Conservation (phyloP, 345 rosid species). For the Acer negundo region DNA sequence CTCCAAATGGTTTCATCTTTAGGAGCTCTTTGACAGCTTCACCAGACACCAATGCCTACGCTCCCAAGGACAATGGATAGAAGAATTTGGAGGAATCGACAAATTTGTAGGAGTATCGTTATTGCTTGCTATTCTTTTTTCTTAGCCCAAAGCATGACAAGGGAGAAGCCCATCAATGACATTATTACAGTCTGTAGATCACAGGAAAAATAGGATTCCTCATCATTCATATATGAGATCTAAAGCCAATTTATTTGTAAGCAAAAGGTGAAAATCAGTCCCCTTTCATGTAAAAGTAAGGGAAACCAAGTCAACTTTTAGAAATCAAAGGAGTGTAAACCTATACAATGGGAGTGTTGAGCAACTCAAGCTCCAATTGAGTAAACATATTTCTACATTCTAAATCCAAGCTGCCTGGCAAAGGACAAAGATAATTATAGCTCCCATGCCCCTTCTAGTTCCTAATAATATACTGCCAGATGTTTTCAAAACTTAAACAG, state of each 20-base stretch:
- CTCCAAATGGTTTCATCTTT: background rate
- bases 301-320: background rate
- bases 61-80: background rate
- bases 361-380: background rate
- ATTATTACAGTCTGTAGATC: conserved; percentile 86
- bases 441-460: background rate
- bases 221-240: background rate
- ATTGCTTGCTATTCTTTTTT: conserved; percentile 27
- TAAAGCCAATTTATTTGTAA: background rate
- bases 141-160: conserved; percentile 83
- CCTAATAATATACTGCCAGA: background rate
- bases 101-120: background rate
- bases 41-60: too few relatives aligned
- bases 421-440: background rate
- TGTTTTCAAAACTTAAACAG: background rate
- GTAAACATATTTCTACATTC: background rate
- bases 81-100: background rate
- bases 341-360: background rate
- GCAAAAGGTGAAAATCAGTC: background rate
- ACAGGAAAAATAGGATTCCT: background rate
- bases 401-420: background rate
- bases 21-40: background rate
- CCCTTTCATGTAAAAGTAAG: background rate
- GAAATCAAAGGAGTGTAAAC: background rate
- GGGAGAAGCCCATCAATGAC: conserved; percentile 94